Conservation (phyloP, 768 basidiomycete species). For the Tulasnella sp. region DNA sequence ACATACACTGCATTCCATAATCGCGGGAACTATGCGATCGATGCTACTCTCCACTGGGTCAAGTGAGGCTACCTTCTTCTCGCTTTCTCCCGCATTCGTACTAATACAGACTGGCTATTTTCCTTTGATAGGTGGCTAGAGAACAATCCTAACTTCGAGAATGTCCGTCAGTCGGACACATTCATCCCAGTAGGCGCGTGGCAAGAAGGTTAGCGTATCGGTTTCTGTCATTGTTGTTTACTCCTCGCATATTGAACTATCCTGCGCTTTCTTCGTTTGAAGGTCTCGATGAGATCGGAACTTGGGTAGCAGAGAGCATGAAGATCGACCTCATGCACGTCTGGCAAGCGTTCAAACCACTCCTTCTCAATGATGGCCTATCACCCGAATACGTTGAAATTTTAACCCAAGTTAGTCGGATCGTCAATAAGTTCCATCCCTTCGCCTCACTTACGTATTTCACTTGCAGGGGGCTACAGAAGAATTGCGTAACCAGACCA, state of each 20-base stretch:
- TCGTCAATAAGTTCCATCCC: too few species aligned
- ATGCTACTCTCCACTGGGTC: neutral
- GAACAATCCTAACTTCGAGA: conserved; percentile 7
- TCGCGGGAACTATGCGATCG: conserved; percentile 1
- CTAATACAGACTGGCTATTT: neutral
- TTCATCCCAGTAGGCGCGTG: conserved; percentile 7
- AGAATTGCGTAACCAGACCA: conserved; percentile 2
- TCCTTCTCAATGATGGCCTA: conserved; percentile 4
- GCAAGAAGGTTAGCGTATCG: neutral
- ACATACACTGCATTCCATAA: neutral
- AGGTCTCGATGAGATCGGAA: neutral
- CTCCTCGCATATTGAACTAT: neutral
- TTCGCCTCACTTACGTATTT: neutral
- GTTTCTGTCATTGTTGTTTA: neutral
- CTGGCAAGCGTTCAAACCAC: conserved; percentile 5
- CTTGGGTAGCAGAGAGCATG: neutral
- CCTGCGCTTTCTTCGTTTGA: too few species aligned
- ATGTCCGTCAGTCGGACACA: neutral
- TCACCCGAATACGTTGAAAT: neutral
- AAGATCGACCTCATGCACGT: neutral
- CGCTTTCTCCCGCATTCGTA: too few species aligned
- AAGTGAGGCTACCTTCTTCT: too few species aligned
- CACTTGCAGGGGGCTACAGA: neutral
- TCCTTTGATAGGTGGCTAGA: conserved; percentile 4
- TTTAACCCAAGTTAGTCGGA: neutral